phyloP scores from a whole-genome alignment of 805 yeast species.

The Ascoidea tarda region DNA sequence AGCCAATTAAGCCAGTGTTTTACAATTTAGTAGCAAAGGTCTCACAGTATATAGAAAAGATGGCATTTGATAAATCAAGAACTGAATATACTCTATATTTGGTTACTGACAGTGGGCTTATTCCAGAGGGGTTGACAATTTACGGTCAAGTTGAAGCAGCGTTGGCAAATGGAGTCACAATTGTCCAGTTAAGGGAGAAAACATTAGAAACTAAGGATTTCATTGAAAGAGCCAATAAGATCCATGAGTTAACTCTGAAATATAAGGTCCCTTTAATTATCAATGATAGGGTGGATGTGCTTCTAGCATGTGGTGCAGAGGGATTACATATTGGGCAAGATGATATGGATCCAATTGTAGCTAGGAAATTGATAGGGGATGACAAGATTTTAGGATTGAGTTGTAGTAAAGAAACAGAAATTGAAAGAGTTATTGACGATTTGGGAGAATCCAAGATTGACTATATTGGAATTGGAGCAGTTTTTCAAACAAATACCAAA shows the following conservation, averaged over 20 bases:
- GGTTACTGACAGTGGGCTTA: slow-evolving; percentile 68
- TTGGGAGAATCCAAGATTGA: slow-evolving; percentile 31
- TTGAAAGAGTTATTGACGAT: slow-evolving; percentile 30
- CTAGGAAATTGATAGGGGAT: slow-evolving; percentile 53
- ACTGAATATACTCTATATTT: slow-evolving; percentile 53
- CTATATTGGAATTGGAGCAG: slow-evolving; percentile 77
- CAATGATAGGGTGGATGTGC: slow-evolving; percentile 81
- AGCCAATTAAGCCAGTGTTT: too few relatives aligned
- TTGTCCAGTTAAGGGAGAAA: slow-evolving; percentile 80
- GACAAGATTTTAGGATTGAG: slow-evolving; percentile 72
- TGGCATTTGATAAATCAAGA: not conserved
- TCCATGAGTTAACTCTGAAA: slow-evolving; percentile 46
- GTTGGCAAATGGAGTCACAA: slow-evolving; percentile 57
- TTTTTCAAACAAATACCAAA: slow-evolving; percentile 65
- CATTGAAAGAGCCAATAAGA: slow-evolving; percentile 40
- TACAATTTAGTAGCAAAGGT: too few relatives aligned
- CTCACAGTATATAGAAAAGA: too few relatives aligned
- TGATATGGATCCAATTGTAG: slow-evolving; percentile 49
- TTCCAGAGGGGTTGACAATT: slow-evolving; percentile 45
- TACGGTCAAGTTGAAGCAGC: slow-evolving; percentile 50
- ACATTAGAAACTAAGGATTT: slow-evolving; percentile 53
- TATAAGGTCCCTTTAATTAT: slow-evolving; percentile 65
- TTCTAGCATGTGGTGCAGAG: slow-evolving; percentile 78
- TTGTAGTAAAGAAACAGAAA: slow-evolving; percentile 46
- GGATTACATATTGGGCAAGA: slow-evolving; percentile 92